A percentile compares a stretch with the other conserved stretches of the same genome.
Conservation (phyloP, 768 basidiomycete species). For the Tylopilus intermedius region DNA sequence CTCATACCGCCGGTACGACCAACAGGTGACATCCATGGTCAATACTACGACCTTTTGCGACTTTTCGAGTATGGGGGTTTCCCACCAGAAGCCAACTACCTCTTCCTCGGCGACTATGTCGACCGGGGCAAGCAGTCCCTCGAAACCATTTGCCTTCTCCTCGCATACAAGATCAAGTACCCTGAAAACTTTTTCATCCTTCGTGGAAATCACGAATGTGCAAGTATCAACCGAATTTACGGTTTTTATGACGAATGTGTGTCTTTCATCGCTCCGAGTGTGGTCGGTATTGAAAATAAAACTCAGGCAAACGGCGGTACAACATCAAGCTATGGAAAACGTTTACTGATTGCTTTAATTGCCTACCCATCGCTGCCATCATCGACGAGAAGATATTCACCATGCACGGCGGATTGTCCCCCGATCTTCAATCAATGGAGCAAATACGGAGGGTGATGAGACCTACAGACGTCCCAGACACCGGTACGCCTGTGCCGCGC, state of each 20-base stretch:
- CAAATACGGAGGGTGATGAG: constrained; percentile 99
- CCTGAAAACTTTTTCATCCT: constrained; percentile 99
- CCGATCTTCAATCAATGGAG: constrained; percentile 98
- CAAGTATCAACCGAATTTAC: constrained; percentile 99
- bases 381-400: constrained; percentile 99
- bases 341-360: constrained; percentile 99
- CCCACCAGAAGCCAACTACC: constrained; percentile 99
- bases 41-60: constrained; percentile 97
- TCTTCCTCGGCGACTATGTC: constrained; percentile 99
- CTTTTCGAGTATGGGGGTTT: constrained; percentile 99
- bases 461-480: constrained; percentile 98
- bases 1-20: constrained; percentile 17
- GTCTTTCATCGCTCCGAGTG: constrained; percentile 29
- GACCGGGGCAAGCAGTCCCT: constrained; percentile 98
- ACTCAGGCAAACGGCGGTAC: constrained; percentile 94
- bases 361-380: constrained; percentile 96
- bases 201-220: constrained; percentile 98
- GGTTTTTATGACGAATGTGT: constrained; percentile 99
- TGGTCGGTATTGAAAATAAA: constrained; percentile 10
- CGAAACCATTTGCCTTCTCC: constrained; percentile 97
- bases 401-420: constrained; percentile 97
- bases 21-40: constrained; percentile 96
- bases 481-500: constrained; percentile 49
- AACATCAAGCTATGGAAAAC: constrained; percentile 99
- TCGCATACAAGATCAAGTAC: constrained; percentile 99